A percentile compares a stretch with the other conserved stretches of the same genome.
phyloP scores from a whole-genome alignment of 768 basidiomycete species.

The Boletus pseudo-olivaceus region DNA sequence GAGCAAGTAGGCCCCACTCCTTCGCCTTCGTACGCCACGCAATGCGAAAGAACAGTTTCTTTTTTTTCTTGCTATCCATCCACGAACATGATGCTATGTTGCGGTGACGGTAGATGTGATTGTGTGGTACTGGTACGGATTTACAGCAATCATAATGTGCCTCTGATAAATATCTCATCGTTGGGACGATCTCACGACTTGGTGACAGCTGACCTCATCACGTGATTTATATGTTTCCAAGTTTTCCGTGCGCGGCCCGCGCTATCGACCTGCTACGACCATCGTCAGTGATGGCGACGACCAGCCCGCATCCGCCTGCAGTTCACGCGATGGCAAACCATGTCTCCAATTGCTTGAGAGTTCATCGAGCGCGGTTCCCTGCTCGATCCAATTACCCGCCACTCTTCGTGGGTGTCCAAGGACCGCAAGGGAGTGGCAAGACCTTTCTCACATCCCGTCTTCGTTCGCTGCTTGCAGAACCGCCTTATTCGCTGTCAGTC shows the following conservation, averaged over 20 bases:
- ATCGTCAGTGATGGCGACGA: constrained; percentile 14
- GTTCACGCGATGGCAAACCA: constrained; percentile 39
- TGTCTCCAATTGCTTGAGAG: constrained; percentile 34
- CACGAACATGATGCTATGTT: constrained; percentile 13
- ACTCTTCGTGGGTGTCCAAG: constrained; percentile 84
- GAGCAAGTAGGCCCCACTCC: constrained; percentile 36
- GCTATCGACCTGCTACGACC: neutral
- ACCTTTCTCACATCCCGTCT: constrained; percentile 70
- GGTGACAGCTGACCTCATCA: constrained; percentile 4
- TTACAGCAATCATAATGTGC: constrained; percentile 27
- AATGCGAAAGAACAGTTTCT: constrained; percentile 4
- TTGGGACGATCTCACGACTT: neutral
- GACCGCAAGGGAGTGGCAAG: constrained; percentile 94
- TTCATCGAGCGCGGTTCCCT: constrained; percentile 25
- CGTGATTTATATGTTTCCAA: constrained; percentile 7
- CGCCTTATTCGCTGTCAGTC: constrained; percentile 51
- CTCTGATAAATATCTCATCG: constrained; percentile 8
- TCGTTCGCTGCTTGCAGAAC: constrained; percentile 37
- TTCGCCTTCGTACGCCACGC: neutral
- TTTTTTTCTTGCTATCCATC: constrained; percentile 6
- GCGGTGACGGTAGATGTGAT: constrained; percentile 17
- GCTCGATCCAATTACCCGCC: constrained; percentile 38
- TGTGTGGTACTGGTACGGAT: constrained; percentile 26
- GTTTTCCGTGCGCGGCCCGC: too few species aligned
- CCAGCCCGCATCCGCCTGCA: constrained; percentile 26